Conservation (phyloP, 805 yeast genomes). For the Pichia manshurica region DNA sequence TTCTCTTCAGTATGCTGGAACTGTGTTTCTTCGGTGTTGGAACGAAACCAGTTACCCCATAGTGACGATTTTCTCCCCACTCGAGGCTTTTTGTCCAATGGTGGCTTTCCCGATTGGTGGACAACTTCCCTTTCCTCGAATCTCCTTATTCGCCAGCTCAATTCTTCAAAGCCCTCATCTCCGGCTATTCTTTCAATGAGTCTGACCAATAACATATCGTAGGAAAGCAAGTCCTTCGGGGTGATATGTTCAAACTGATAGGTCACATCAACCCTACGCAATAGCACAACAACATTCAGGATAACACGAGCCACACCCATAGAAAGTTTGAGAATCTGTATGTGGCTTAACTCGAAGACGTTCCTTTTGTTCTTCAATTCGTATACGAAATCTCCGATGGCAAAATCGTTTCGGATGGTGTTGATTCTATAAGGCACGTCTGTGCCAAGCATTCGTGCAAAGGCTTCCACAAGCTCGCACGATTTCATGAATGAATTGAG, state of each 20-base stretch:
- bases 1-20: neutral
- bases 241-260: constrained; percentile 10
- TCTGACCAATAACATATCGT: constrained; percentile 7
- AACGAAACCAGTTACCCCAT: neutral
- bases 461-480: constrained; percentile 14
- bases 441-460: constrained; percentile 17
- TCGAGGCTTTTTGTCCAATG: no score
- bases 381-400: constrained; percentile 2
- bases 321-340: constrained; percentile 3
- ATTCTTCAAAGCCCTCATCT: no score
- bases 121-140: neutral
- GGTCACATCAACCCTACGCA: neutral
- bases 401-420: neutral
- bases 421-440: constrained; percentile 21
- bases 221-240: constrained; percentile 6
- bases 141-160: no score
- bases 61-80: neutral
- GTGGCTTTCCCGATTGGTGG: no score
- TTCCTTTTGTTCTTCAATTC: neutral
- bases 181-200: neutral
- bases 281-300: constrained; percentile 5
- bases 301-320: constrained; percentile 9
- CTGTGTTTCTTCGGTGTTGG: neutral
- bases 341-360: neutral
- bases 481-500: constrained; percentile 21